Evolutionary conservation across 768 basidiomycete species (phyloP).

Genomic region (Favolaschia claudopus): DNA sequence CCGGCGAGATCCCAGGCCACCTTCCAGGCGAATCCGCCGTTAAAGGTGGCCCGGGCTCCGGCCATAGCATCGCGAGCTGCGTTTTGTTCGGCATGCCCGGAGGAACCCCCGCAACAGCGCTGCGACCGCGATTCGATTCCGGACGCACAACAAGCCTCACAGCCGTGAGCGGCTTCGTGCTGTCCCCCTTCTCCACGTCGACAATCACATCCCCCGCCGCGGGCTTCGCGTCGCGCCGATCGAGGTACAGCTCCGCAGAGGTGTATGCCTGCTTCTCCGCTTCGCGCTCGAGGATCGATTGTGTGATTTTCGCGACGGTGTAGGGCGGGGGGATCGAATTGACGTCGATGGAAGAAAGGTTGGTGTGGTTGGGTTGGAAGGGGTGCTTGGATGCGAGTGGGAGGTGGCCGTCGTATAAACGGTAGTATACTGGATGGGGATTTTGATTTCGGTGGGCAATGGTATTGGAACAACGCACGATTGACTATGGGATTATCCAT

Average conservation of each 20-base stretch:
- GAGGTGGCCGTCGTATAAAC: slow-evolving; percentile 10
- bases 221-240: slow-evolving; percentile 9
- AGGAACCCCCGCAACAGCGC: neutral
- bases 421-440: slow-evolving; percentile 12
- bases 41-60: slow-evolving; percentile 3
- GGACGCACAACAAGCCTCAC: slow-evolving; percentile 11
- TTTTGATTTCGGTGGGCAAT: slow-evolving; percentile 9
- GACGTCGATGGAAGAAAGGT: slow-evolving; percentile 16
- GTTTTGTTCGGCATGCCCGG: neutral
- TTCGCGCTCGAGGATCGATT: slow-evolving; percentile 4
- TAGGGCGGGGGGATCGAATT: slow-evolving; percentile 5
- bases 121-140: neutral
- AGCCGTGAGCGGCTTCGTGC: slow-evolving; percentile 8
- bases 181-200: slow-evolving; percentile 9
- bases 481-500: slow-evolving; percentile 13
- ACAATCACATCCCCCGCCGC: slow-evolving; percentile 1
- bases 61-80: slow-evolving; percentile 3
- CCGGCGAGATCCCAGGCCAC: slow-evolving; percentile 43
- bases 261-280: neutral
- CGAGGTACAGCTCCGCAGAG: slow-evolving; percentile 10
- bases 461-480: slow-evolving; percentile 2
- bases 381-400: slow-evolving; percentile 6
- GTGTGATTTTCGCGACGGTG: slow-evolving; percentile 2
- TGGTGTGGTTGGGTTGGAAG: slow-evolving; percentile 3
- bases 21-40: slow-evolving; percentile 34